Evolutionary conservation across 129 eudicot genomes (phyloP), one percentile per base, ranked within the genome.

Genomic region (Flaveria trinervia): DNA sequence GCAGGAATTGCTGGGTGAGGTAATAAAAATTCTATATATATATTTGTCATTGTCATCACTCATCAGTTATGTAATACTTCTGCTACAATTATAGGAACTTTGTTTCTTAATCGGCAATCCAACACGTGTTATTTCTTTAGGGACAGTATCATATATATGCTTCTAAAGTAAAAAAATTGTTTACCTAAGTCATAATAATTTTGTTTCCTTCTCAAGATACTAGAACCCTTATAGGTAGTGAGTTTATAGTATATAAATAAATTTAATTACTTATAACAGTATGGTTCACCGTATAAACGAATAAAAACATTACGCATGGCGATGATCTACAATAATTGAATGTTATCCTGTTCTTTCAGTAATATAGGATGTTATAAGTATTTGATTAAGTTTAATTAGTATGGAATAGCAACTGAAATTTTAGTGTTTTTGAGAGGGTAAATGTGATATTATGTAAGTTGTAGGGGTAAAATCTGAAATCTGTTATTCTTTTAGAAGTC

Each of bases 1-100:
- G 99, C 84, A 81, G 96, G 15, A 95, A 92, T 81, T 92, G 99
- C 83, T 95, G 99, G 99, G 95, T 95, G 70, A 91, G 99, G 99
- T 95, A 89, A 78, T 68, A 23, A 46, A 62, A 16, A 49, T 75
- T 77, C 79, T 7, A 5, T 51, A 39, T 76, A 13, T 76, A 16
- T 64, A 65, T 65, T 28, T 75, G 39, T 49, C 26, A 20, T 26
- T 26, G 2, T 26, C 28, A 26, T 26, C 28, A 26, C 28, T 26
- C 20, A 75, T 75, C 16, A 33, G 15, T 76, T 36, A 57, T 72
- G 36, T 54, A n/a, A 54, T 33, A 55, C 14, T 49, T 50, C 39
- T 49, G 65, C 25, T 64, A 30, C 30, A 49, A 76, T 49, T 65
- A 33, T 51, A 50, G 72, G 73, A 76, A 64, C 50, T 46, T n/a